Evolutionary conservation across 1,284 basidiomycete genomes (phyloP), one percentile per base, ranked within the genome.

Genomic region (Microbotryomycetes sp.): DNA sequence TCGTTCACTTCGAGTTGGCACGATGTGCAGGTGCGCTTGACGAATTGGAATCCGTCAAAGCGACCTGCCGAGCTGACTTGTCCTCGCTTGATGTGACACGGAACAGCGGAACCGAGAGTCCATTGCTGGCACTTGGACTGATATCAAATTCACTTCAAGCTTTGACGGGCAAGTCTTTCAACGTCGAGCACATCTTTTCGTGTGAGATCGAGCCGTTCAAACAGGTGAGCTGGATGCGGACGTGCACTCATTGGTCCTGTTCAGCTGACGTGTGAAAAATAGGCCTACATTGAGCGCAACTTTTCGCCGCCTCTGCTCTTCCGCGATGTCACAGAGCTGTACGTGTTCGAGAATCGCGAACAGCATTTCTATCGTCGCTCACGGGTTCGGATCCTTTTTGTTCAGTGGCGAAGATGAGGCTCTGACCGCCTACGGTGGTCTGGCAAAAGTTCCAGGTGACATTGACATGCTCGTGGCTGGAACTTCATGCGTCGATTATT

Each of bases 171-270:
- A 72, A 87, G 48, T 79, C 82, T 1, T 78, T 96, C 54, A 81
- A 86, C 36, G 80, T 92, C 64, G 86, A 94, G 71, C 93, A 97
- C 76, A 90, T 96, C 56, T 97, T 97, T 76, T 96, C 92, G 0
- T 96, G 92, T 77, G 92, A 97, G 77, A 96, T 97, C 66, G 93
- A 96, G 74, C 92, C 93, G 2, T 97, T 93, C 82, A 97, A 97
- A 76, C 92, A 97, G 75, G 92, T 26, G 4, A 47, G 58, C 32
- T 23, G 42, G 2, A 14, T 30, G 26, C 22, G 4, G 54, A 14
- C 12, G 12, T 15, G 12, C 7, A 49, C 45, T 32, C 25, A 32
- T 51, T 15, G 12, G n/a, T n/a, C 36, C 36, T 30, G 29, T 30
- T 23, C 58, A 59, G n/a, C n/a, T n/a, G n/a, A n/a, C n/a, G n/a